Base-by-base conservation (phyloP, 2,329 filamentous ascomycete species). In the Calonectria henricotiae region DNA sequence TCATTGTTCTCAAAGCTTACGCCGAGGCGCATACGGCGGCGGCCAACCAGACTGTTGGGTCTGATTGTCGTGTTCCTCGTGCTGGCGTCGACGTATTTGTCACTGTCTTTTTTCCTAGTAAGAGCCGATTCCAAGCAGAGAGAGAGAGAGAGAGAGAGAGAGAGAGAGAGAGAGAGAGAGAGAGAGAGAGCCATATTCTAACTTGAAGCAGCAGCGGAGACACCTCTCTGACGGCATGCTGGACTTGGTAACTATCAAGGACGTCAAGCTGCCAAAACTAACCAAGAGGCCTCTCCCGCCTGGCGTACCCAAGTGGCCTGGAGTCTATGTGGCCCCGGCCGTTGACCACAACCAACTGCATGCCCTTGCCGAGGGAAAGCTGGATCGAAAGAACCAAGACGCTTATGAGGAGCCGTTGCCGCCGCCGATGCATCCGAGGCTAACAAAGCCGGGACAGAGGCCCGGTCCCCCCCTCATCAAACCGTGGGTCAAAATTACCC, bases 321-420 rank as follows among this genome's bases (percentile, higher is more conserved):
- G 32, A 39, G 32, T 58, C 13, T 39, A 58, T 3, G 51, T 58
- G 51, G 51, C 51, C 3, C 51, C 51, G 3, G 39, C 51, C 3
- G 51, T 58, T 2, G 51, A 58, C 5, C 32, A 58, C 5, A 58
- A 58, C 51, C 32, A 58, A 17, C 20, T 58, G 15, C 51, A 58
- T 12, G 51, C 51, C 20, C 51, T 58, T 5, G 30, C 23, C 12
- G 35, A 11, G 3, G 51, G 51, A 9, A 25, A 17, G 12, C n/a
- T 58, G 32, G 12, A 37, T 20, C 12, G 13, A 2, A 23, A 25
- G 4, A 25, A 11, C 9, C 11, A 58, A 9, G 51, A 27, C 3
- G 51, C 20, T 20, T 20, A 39, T 6, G 12, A 39, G 4, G 51
- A 2, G 12, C 35, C 7, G 3, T 3, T 11, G 37, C 20, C 32